Percentiles rank a stretch among this genome's conserved stretches.
These are phyloP conservation scores for Diaporthe ampelina DNA, from an alignment of 2,329 filamentous ascomycete species.

Conservation along the genomic window DNA sequence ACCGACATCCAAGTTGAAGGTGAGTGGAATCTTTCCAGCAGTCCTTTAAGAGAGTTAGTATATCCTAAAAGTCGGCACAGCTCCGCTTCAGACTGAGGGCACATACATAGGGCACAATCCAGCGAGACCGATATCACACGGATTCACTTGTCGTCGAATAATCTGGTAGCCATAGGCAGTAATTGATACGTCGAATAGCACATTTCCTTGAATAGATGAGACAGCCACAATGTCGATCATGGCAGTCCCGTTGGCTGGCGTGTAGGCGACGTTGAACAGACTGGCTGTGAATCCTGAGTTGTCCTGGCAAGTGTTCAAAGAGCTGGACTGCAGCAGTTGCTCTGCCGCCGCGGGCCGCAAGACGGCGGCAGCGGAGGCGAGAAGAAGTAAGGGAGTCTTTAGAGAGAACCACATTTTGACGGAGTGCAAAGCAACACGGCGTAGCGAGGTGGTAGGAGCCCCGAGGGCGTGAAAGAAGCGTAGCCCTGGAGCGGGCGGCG, in stretches of 20 bases:
- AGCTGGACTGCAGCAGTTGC: conserved; percentile 82
- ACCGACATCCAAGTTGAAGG: conserved; percentile 76
- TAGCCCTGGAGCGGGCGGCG: conserved; percentile 28
- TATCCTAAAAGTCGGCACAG: background rate
- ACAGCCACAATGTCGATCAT: conserved; percentile 83
- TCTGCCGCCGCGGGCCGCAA: conserved; percentile 68
- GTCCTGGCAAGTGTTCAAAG: conserved; percentile 86
- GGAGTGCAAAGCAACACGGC: conserved; percentile 27
- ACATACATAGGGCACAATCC: conserved; percentile 89
- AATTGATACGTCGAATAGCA: conserved; percentile 82
- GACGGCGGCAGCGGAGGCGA: conserved; percentile 60
- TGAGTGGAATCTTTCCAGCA: conserved; percentile 83
- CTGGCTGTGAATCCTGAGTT: conserved; percentile 90
- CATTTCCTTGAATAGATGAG: conserved; percentile 85
- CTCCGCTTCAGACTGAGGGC: background rate
- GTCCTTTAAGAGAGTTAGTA: conserved; percentile 53
- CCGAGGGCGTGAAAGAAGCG: conserved; percentile 28
- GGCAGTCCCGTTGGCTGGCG: conserved; percentile 80
- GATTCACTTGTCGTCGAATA: conserved; percentile 77
- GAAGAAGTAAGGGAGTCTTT: conserved; percentile 59
- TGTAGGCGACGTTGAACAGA: conserved; percentile 88
- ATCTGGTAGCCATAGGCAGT: conserved; percentile 87
- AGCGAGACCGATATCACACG: conserved; percentile 77
- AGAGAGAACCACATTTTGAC: conserved; percentile 63
- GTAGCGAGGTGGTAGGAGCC: conserved; percentile 20